Base-by-base conservation (phyloP, 805 yeast species). In the Starmerella khaoyaiensis region DNA sequence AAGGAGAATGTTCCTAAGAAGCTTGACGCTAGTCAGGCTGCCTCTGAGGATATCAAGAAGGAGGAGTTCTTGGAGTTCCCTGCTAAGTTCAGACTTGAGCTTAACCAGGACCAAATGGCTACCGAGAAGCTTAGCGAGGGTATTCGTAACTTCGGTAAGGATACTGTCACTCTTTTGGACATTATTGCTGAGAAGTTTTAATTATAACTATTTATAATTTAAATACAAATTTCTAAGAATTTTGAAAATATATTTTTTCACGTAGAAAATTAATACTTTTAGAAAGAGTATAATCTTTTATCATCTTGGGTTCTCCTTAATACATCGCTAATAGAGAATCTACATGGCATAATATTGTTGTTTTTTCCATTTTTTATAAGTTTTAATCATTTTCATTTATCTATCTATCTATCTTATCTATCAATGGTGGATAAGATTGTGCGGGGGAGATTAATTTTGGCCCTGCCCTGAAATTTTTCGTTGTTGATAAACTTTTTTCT, bases 91-190 rank as follows among this genome's bases (percentile, higher is more conserved):
- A 81, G 95, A 73, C 82, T 72, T 69, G 71, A 67, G 43, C 68
- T 90, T 53, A 87, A 90, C 68, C 93, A 90, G 63, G 97, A 90
- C 62, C 90, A 90, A 49, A 87, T 90, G 97, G 93, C 96, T 54
- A 83, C 95, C 50, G 96, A 83, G 69, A 90, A 90, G 71, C 74
- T 90, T 60, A 66, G 94, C 53, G 94, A 90, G 61, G 99, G 99
- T 74, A 90, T 90, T 68, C 80, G 97, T 72, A 75, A 76, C 63
- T 90, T 90, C 65, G 81, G 95, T 54, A 87, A 79, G 62, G 99
- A 90, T 63, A 78, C 93, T 55, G 75, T 67, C 53, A 77, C 94
- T 39, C 72, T 90, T 17, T 42, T 51, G 30, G 42, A 35, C 27
- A 28, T 31, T 29, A 37, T 51, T 18, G 47, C 33, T 21, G 10